Percentiles rank a stretch among this genome's conserved stretches.
Conservation (phyloP, 805 yeast genomes). For the Cyberlindnera galapagoensis region DNA sequence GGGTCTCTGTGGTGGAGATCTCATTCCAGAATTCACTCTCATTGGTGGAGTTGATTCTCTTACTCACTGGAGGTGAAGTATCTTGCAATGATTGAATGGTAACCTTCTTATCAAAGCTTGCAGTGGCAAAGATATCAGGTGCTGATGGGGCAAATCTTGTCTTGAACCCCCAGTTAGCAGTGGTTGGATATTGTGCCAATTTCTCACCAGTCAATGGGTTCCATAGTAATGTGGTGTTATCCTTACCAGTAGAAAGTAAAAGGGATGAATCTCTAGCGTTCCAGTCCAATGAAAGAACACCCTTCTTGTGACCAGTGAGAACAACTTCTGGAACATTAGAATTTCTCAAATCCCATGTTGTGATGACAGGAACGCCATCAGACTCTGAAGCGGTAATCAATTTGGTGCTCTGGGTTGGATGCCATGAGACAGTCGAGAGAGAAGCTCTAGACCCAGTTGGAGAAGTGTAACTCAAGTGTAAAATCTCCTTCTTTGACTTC, state of each 20-base stretch:
- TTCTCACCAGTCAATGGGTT: conserved; percentile 70
- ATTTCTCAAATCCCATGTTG: conserved; percentile 93
- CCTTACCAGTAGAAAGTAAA: conserved; percentile 87
- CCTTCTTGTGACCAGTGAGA: conserved; percentile 77
- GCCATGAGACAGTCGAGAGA: conserved; percentile 87
- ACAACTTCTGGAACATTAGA: conserved; percentile 82
- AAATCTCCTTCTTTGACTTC: conserved; percentile 78
- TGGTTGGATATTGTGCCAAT: conserved; percentile 83
- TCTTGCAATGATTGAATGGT: conserved; percentile 84
- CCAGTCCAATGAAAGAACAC: conserved; percentile 91
- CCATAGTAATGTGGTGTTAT: conserved; percentile 85
- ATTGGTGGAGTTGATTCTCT: conserved; percentile 35
- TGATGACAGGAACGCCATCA: conserved; percentile 71
- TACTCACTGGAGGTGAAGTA: conserved; percentile 51
- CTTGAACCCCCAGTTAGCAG: conserved; percentile 91
- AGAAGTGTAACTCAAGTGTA: conserved; percentile 71
- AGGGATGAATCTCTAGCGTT: conserved; percentile 73
- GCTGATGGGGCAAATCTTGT: conserved; percentile 80
- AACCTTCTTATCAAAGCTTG: conserved; percentile 82
- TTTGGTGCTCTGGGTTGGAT: conserved; percentile 81
- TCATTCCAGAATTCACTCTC: conserved; percentile 87
- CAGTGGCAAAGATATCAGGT: conserved; percentile 86
- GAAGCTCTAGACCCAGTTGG: conserved; percentile 49
- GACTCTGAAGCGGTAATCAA: conserved; percentile 82
- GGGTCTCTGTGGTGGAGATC: conserved; percentile 59